Percentiles rank a stretch among this genome's conserved stretches.
These are phyloP conservation scores for Cadophora luteo-olivacea DNA, from an alignment of 2,329 filamentous ascomycete genomes.

Conservation along the genomic window DNA sequence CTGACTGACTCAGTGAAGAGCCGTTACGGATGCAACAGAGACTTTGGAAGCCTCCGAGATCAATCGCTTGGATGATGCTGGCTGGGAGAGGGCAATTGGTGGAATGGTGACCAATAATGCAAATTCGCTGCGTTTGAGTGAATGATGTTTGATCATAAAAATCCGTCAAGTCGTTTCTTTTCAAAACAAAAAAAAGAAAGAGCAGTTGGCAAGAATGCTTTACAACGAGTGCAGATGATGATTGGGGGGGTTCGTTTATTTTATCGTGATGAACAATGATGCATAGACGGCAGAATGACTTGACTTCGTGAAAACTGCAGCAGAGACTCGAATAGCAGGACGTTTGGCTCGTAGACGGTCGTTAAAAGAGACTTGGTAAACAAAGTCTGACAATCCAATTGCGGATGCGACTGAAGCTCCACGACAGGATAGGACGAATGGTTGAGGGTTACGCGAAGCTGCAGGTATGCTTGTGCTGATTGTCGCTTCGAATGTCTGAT, in stretches of 20 bases:
- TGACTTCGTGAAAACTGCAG: slow-evolving; percentile 37
- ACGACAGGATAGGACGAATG: slow-evolving; percentile 38
- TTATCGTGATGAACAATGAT: slow-evolving; percentile 39
- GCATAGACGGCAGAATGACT: slow-evolving; percentile 40
- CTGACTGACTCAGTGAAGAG: slow-evolving; percentile 38
- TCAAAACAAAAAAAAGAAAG: slow-evolving; percentile 14
- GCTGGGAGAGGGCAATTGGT: slow-evolving; percentile 3
- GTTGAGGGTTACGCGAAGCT: slow-evolving; percentile 43
- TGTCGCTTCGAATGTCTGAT: slow-evolving; percentile 38
- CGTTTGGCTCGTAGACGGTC: slow-evolving; percentile 53
- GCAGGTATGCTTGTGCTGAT: slow-evolving; percentile 47
- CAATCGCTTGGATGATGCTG: slow-evolving; percentile 10
- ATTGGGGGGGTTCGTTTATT: slow-evolving; percentile 36
- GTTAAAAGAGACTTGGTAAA: slow-evolving; percentile 46
- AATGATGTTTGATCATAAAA: slow-evolving; percentile 33
- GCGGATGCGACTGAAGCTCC: slow-evolving; percentile 44
- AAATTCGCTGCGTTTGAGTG: slow-evolving; percentile 24
- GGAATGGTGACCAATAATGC: slow-evolving; percentile 4
- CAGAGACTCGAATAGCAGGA: slow-evolving; percentile 43
- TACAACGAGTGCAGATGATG: slow-evolving; percentile 37
- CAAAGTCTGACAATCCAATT: slow-evolving; percentile 45
- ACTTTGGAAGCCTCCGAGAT: slow-evolving; percentile 18
- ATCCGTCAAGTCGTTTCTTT: slow-evolving; percentile 27
- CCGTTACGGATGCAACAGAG: slow-evolving; percentile 24
- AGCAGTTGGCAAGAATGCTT: slow-evolving; percentile 32